Evolutionary conservation across 163 green algal genomes (phyloP), one percentile per base, ranked within the genome.

Genomic region (Volvox carteri): DNA sequence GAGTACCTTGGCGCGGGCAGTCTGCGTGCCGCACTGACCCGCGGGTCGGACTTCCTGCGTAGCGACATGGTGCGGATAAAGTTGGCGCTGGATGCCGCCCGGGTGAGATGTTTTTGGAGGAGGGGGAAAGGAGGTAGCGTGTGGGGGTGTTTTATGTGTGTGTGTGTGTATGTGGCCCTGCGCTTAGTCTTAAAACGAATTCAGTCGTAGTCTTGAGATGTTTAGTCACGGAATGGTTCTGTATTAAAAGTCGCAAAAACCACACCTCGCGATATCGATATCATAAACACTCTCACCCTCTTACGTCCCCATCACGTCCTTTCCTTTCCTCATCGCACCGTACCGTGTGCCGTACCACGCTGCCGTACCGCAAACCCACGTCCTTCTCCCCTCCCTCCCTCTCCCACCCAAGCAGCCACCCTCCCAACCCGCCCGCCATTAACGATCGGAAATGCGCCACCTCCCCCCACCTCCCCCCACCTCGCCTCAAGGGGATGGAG

Each of bases 31-130:
- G 95, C 95, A 9, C 93, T 98, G 60, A 76, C 87, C 11, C 90
- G 95, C n/a, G 90, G 90, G 41, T 92, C 93, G 16, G 95, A 97
- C 58, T 95, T 97, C 7, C 86, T 98, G 42, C 87, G 87, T 42
- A 92, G 91, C 21, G 72, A 92, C 35, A 90, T 94, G 60, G 94
- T 95, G 19, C 86, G 94, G 0, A 86, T 97, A 35, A 91, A 96
- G 75, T 91, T 98, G 74, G 95, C 95, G 14, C 90, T 98, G 91
- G 95, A 98, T 81, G 91, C 95, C 3, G 95, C 95, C 30, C 93
- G 96, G 93, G 95, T 95, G 86, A 41, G 46, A 4, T 65, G 54
- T 30, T 65, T 65, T 65, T 23, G 5, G 25, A 23, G 19, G 8
- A 30, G 54, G 54, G 7, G 54, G 54, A 65, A 65, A 23, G 28